phyloP scores from a whole-genome alignment of 176 grass and related monocot species.

The Poa annua region DNA sequence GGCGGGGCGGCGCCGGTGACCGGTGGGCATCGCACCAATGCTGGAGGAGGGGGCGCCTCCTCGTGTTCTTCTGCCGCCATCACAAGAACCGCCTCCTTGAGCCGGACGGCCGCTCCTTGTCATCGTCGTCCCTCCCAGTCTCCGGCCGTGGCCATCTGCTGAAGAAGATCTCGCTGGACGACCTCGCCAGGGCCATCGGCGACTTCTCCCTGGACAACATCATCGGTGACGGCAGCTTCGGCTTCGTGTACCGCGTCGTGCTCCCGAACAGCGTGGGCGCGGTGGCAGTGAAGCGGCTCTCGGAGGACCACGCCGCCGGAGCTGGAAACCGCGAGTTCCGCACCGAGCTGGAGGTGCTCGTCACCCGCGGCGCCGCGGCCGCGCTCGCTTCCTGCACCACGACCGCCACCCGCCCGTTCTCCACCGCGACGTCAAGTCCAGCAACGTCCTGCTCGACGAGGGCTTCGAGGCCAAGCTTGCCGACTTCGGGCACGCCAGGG shows the following conservation, averaged over 20 bases:
- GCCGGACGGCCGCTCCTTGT: not conserved
- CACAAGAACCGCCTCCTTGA: not conserved
- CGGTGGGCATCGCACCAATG: too few species aligned
- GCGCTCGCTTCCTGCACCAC: conserved; percentile 88
- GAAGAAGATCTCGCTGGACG: conserved; percentile 58
- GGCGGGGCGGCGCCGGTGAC: too few species aligned
- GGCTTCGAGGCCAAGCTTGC: conserved; percentile 71
- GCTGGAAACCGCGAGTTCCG: conserved; percentile 80
- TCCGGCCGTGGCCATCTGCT: conserved; percentile 25
- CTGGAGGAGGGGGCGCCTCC: too few species aligned
- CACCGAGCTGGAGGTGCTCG: conserved; percentile 83
- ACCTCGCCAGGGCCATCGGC: conserved; percentile 63
- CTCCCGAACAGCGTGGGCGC: conserved; percentile 49
- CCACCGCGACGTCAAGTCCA: conserved; percentile 87
- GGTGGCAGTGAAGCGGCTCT: conserved; percentile 76
- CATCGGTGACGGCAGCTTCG: conserved; percentile 90
- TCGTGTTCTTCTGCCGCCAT: conserved; percentile 51
- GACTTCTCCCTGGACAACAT: conserved; percentile 76
- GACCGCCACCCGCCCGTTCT: conserved; percentile 61
- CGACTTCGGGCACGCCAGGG: conserved; percentile 79
- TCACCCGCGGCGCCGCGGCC: conserved; percentile 56
- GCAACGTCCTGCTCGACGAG: conserved; percentile 82
- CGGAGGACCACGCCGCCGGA: conserved; percentile 49
- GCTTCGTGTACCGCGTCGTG: conserved; percentile 88
- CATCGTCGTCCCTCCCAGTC: not conserved